Percentiles rank a stretch among this genome's conserved stretches.
Evolutionary conservation across 169 alveolate species (phyloP).

Genomic region (Plasmodium gallinaceum): DNA sequence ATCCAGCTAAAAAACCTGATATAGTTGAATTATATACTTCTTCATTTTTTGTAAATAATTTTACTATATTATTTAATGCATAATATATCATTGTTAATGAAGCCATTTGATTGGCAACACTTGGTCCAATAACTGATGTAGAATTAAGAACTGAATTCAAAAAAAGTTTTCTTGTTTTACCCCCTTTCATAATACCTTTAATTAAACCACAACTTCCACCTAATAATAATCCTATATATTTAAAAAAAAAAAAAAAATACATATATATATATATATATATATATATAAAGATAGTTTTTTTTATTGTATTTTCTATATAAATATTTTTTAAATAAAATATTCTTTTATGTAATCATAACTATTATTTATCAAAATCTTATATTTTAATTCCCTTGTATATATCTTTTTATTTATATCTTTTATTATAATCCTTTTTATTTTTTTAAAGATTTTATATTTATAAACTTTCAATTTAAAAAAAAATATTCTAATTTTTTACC

Average conservation of each 20-base stretch:
- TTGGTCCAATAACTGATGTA: conserved; percentile 88
- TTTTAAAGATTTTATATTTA: too few species aligned
- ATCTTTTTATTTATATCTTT: too few species aligned
- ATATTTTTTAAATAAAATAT: too few species aligned
- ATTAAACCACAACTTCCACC: conserved; percentile 90
- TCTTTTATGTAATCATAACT: too few species aligned
- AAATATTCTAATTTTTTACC: conserved; percentile 76
- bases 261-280: conserved; percentile 13
- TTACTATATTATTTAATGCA: conserved; percentile 84
- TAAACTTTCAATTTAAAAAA: too few species aligned
- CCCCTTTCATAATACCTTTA: conserved; percentile 90
- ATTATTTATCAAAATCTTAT: too few species aligned
- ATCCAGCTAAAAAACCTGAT: conserved; percentile 91
- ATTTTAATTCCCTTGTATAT: too few species aligned
- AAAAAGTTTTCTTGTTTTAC: conserved; percentile 88
- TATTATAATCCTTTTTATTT: too few species aligned
- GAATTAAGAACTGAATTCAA: conserved; percentile 88
- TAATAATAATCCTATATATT: conserved; percentile 83
- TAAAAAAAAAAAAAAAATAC: background rate
- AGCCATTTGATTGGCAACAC: conserved; percentile 88
- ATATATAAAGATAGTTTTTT: background rate
- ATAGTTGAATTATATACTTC: conserved; percentile 84
- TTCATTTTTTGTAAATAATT: conserved; percentile 78
- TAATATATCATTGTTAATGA: conserved; percentile 88
- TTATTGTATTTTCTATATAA: too few species aligned